Conservation (phyloP, 257 asterid species). For the Solanum sparsipilum region DNA sequence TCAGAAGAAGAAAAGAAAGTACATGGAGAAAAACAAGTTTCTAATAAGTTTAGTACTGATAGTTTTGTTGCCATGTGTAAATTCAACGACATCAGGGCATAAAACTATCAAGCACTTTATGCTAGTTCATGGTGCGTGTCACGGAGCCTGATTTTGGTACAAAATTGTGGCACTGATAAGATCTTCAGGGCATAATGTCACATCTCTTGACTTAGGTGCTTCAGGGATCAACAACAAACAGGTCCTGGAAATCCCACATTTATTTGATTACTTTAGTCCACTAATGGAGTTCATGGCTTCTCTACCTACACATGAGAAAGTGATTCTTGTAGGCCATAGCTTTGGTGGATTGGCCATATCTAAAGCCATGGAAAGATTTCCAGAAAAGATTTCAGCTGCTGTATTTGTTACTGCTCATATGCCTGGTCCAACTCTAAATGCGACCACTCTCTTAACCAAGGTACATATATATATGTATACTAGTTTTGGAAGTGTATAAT, state of each 20-base stretch:
- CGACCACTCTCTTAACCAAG: background rate
- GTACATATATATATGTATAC: background rate
- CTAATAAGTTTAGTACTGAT: background rate
- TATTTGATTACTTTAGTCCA: slow-evolving; percentile 17
- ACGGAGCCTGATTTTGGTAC: slow-evolving; percentile 40
- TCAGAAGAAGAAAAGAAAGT: background rate
- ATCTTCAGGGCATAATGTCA: background rate
- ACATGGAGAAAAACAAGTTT: background rate
- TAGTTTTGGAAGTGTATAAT: no score
- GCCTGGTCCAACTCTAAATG: slow-evolving; percentile 15
- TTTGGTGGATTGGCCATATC: slow-evolving; percentile 22
- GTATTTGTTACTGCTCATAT: slow-evolving; percentile 21
- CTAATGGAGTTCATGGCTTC: slow-evolving; percentile 23
- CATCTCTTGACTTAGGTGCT: slow-evolving; percentile 19
- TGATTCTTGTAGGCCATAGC: slow-evolving; percentile 29
- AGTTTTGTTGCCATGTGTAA: background rate
- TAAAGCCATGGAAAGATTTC: slow-evolving; percentile 29
- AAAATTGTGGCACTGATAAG: slow-evolving; percentile 8
- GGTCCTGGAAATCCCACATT: background rate
- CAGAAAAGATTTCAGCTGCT: slow-evolving; percentile 16
- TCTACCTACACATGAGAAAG: slow-evolving; percentile 8
- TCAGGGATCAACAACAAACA: slow-evolving; percentile 18
- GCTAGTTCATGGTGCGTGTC: slow-evolving; percentile 24
- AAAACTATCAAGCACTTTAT: slow-evolving; percentile 12
- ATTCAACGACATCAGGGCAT: background rate